Base-by-base conservation (phyloP, 192 early-diverging fungal genomes). In the Phlyctochytrium bullatum region DNA sequence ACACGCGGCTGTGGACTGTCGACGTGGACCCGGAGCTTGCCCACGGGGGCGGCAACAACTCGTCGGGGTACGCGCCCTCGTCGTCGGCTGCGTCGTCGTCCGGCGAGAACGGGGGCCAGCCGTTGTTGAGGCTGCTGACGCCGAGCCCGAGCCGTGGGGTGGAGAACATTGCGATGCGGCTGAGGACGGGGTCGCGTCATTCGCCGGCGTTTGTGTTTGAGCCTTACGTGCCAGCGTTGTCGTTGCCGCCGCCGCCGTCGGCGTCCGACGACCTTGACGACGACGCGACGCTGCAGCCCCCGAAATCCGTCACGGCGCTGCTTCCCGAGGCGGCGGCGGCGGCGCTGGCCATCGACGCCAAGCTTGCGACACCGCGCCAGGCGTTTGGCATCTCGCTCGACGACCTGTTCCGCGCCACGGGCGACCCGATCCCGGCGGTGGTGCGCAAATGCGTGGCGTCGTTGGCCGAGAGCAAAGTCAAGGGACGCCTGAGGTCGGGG, bases 371-470 rank as follows among this genome's bases (percentile, higher is more conserved):
- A n/a, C 69, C 69, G 1, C 36, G 57, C 36, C 71, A 73, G 36
- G 50, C 65, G 25, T 78, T 78, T 66, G 76, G 72, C 31, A 64
- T 72, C 30, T 33, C 60, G 3, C 54, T 78, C 20, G 69, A 70
- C 24, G 68, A 66, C 35, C 65, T 78, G 2, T 25, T 40, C 52
- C 2, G n/a, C 10, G 54, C 62, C 47, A 78, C 72, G 0, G 35
- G 62, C 32, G 62, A 70, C 17, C 47, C 68, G 31, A 61, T 78
- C 34, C 76, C 76, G 16, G 56, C 72, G 31, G 12, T 78, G 28
- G 33, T 78, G 0, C 51, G 68, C 23, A 61, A 61, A 27, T 78
- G 72, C 62, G 66, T 74, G 16, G 33, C 62, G 4, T 30, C 65
- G 2, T 59, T 78, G 51, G 34, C 64, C 61, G 72, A 73, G 40